Base-by-base conservation (phyloP, 805 yeast genomes). In the Candida pseudofarinosa region DNA sequence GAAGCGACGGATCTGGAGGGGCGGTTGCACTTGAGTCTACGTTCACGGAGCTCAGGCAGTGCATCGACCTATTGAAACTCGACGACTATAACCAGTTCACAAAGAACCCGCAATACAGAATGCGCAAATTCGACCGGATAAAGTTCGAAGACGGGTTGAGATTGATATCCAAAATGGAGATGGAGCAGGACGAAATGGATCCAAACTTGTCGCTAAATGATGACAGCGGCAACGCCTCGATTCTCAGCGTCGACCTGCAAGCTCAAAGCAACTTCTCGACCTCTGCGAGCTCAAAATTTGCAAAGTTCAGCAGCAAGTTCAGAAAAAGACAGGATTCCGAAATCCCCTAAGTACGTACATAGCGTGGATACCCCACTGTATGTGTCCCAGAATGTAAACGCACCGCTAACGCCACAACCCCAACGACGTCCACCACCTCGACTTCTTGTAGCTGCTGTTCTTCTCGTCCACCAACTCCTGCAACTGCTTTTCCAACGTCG, bases 21-120 rank as follows among this genome's bases (percentile, higher is more conserved):
- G 65, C 66, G 23, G 77, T 74, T 35, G 80, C 87, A 0, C 65
- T 87, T 35, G 80, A 81, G 45, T 80, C 88, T 7, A 85, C 91
- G 37, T 85, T 88, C 51, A 73, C 80, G 4, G 93, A 86, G 53
- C 73, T 90, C 43, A 76, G 89, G 49, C 97, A 91, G 65, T 77
- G 85, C 43, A 80, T 91, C 20, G 83, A 83, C 47, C 65, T 91
- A 45, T 67, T 93, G 50, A 74, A 79, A 50, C 71, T 76, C 17
- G 87, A 85, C 12, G 76, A 78, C 47, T 65, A 77, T 44, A 86
- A 81, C 20, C 85, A 78, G 32, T 88, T 81, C 61, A 74, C 70
- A 51, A 79, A 83, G 49, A 67, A 67, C 51, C 59, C 72, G 3
- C 49, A 65, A 2, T 61, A 57, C 47, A 58, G 74, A 48, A 61